Evolutionary conservation across 306 rosid species (phyloP), one percentile per base, ranked within the genome.

Genomic region (Echinosophora koreensis): DNA sequence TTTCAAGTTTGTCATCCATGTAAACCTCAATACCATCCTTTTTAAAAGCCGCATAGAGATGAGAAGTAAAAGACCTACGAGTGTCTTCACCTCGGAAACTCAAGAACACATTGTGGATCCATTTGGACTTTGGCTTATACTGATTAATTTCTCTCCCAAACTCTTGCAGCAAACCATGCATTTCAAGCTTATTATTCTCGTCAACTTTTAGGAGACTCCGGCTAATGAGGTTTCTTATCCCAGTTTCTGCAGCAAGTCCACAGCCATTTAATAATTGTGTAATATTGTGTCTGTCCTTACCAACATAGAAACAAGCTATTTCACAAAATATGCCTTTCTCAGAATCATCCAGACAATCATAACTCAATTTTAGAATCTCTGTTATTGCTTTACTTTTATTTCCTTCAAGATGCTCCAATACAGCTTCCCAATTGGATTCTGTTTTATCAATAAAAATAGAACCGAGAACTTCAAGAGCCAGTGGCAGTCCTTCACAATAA

Each of bases 241-340:
- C 69, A 16, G 50, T 64, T 38, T 64, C 69, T 64, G 51, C 51
- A 64, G 69, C 14, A 64, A 64, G 69, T 38, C 69, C 69, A 39
- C 32, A 4, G 7, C 69, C 32, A 64, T 39, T 39, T 13, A 64
- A 16, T 64, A 64, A 64, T 9, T 64, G 51, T 15, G 69, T 38
- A 17, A 64, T 64, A 8, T 39, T 64, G 69, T 64, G 69, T 38
- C 69, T 64, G 49, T 64, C 34, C 51, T 15, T 64, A 8, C 69
- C 69, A 5, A 12, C 9, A 64, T 64, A 64, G 69, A 39, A 39
- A 39, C 69, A 64, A 64, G 51, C n/a, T 38, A 64, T 38, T 64
- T 64, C 34, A 64, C 39, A 30, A 51, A 64, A 64, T 64, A 39
- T 38, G 10, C 16, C 11, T 9, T 16, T 64, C 69, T 38, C 69